Evolutionary conservation across 345 rosid species (phyloP).

Genomic region (Arabidopsis thaliana): DNA sequence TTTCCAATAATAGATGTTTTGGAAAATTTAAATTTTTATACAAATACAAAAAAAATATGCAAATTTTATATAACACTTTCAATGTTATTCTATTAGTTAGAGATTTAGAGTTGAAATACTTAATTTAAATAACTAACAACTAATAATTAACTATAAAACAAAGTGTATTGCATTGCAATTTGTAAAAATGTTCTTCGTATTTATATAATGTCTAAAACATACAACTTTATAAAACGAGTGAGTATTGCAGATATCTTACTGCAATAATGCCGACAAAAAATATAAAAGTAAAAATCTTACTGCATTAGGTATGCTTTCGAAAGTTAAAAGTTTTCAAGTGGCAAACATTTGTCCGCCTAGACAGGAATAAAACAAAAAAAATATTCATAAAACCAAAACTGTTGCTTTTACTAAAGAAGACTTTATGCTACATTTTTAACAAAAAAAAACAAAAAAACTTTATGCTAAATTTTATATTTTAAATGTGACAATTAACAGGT

Average conservation of each 20-base stretch:
- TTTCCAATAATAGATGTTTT: not conserved
- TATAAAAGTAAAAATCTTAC: too few relatives aligned
- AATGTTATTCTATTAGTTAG: not conserved
- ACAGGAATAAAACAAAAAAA: constrained; percentile 14
- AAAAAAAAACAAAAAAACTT: not conserved
- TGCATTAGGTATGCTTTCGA: constrained; percentile 3
- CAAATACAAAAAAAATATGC: not conserved
- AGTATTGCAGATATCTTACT: not conserved
- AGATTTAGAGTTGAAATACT: too few relatives aligned
- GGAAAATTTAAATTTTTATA: not conserved
- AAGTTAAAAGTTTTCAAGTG: constrained; percentile 26
- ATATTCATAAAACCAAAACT: not conserved
- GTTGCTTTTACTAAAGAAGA: constrained; percentile 15
- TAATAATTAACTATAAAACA: too few relatives aligned
- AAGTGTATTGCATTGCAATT: too few relatives aligned
- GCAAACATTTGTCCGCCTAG: constrained; percentile 40
- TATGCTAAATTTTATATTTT: not conserved
- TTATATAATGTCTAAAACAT: too few relatives aligned
- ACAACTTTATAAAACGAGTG: not conserved
- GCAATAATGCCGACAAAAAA: not conserved
- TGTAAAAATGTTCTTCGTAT: too few relatives aligned
- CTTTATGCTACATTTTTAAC: constrained; percentile 18
- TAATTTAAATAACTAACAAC: too few relatives aligned
- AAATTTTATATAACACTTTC: not conserved
- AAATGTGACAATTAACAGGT: constrained; percentile 5